These are phyloP conservation scores for Pichia thaimueangensis DNA, from an alignment of 805 yeast genomes.

Conservation along the genomic window DNA sequence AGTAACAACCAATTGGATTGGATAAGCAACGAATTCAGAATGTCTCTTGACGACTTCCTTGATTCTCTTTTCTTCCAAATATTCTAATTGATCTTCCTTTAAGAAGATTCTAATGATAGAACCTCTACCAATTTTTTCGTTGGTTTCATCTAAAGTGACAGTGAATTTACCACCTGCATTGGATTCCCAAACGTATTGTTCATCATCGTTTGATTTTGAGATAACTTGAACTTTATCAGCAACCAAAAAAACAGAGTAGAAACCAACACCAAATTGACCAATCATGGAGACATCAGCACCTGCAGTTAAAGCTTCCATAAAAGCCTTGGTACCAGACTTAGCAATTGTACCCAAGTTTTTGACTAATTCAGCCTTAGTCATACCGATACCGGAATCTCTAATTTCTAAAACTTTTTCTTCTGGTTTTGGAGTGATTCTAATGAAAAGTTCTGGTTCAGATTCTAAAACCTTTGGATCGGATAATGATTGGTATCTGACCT, in stretches of 20 bases:
- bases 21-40: constrained; percentile 98
- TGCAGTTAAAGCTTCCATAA: constrained; percentile 98
- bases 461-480: constrained; percentile 89
- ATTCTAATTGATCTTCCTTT: constrained; percentile 98
- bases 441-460: constrained; percentile 91
- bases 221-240: constrained; percentile 98
- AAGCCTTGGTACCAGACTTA: constrained; percentile 98
- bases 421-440: constrained; percentile 95
- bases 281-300: constrained; percentile 99
- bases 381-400: constrained; percentile 99
- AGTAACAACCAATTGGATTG: constrained; percentile 95
- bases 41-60: constrained; percentile 99
- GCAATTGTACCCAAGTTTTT: constrained; percentile 99
- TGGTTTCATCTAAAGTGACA: constrained; percentile 80
- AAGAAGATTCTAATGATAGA: constrained; percentile 88
- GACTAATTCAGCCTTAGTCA: constrained; percentile 98
- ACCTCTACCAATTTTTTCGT: constrained; percentile 92
- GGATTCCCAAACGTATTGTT: constrained; percentile 99
- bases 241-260: constrained; percentile 98
- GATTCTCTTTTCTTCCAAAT: constrained; percentile 98
- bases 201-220: constrained; percentile 97
- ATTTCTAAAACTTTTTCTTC: constrained; percentile 91
- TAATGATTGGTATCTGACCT: constrained; percentile 94
- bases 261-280: constrained; percentile 99
- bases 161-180: constrained; percentile 99